Conservation (phyloP, 306 rosid species). For the Herpetospermum pedunculosum region DNA sequence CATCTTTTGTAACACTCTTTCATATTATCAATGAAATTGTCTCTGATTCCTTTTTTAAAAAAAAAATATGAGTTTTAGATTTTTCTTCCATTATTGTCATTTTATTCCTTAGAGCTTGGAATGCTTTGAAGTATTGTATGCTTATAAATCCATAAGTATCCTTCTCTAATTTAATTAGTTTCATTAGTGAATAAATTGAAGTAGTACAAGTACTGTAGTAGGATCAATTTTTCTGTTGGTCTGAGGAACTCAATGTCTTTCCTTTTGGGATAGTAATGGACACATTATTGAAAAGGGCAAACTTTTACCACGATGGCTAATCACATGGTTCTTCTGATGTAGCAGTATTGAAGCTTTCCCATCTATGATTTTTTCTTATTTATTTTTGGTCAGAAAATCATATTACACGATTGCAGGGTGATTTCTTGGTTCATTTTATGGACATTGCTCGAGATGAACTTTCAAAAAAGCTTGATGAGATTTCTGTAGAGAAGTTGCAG, state of each 20-base stretch:
- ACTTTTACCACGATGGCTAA: not conserved
- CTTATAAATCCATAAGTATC: slow-evolving; percentile 2
- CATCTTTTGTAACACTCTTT: no score
- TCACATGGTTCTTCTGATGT: not conserved
- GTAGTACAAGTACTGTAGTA: no score
- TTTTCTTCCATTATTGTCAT: not conserved
- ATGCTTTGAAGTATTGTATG: not conserved
- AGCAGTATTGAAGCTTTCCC: not conserved
- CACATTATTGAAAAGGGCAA: not conserved
- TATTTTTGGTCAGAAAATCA: slow-evolving; percentile 7
- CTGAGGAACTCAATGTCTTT: not conserved
- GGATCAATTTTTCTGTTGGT: not conserved
- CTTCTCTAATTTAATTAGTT: not conserved
- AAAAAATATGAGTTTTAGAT: no score
- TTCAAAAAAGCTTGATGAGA: slow-evolving; percentile 77
- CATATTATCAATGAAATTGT: no score
- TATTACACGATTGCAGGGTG: slow-evolving; percentile 51
- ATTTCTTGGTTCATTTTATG: slow-evolving; percentile 97
- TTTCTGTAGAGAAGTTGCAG: slow-evolving; percentile 97
- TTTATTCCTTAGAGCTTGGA: not conserved
- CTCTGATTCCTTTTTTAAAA: no score
- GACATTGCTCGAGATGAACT: slow-evolving; percentile 94
- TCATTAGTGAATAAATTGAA: not conserved
- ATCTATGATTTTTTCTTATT: slow-evolving; percentile 5
- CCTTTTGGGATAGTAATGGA: not conserved